These are phyloP conservation scores for Monilinia laxa DNA, from an alignment of 2,329 filamentous ascomycete species.

Conservation along the genomic window DNA sequence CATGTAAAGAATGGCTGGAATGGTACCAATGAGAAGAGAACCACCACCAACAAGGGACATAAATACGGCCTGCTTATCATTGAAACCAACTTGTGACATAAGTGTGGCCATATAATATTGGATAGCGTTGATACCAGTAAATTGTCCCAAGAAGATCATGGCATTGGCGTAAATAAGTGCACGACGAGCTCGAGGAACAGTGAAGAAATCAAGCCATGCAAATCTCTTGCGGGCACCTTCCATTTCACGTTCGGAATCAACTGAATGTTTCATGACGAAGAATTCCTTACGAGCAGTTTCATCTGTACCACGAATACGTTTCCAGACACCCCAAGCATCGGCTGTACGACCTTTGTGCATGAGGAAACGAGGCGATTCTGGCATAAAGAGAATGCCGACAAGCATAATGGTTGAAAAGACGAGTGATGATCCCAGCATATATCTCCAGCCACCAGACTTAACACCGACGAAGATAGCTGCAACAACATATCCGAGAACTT, in stretches of 20 bases:
- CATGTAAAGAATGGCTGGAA: slow-evolving; percentile 69
- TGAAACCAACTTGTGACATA: slow-evolving; percentile 67
- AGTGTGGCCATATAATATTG: slow-evolving; percentile 72
- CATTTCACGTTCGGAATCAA: slow-evolving; percentile 43
- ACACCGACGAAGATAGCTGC: slow-evolving; percentile 73
- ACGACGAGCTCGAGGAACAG: slow-evolving; percentile 63
- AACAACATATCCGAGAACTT: slow-evolving; percentile 71
- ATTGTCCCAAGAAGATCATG: slow-evolving; percentile 68
- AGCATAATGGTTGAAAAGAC: slow-evolving; percentile 66
- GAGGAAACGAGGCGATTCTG: slow-evolving; percentile 66
- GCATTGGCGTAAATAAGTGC: slow-evolving; percentile 67
- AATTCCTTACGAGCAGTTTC: slow-evolving; percentile 66
- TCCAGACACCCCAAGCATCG: slow-evolving; percentile 68
- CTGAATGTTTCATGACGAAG: slow-evolving; percentile 67
- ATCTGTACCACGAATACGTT: slow-evolving; percentile 64
- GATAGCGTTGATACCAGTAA: slow-evolving; percentile 69
- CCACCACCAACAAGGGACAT: slow-evolving; percentile 74
- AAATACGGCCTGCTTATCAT: slow-evolving; percentile 62
- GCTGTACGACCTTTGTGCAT: slow-evolving; percentile 64
- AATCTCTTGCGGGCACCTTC: slow-evolving; percentile 57
- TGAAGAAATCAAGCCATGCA: slow-evolving; percentile 74
- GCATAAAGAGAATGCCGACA: slow-evolving; percentile 68
- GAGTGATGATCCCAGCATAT: slow-evolving; percentile 70
- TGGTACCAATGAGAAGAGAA: slow-evolving; percentile 63
- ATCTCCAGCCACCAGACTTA: slow-evolving; percentile 64